phyloP scores from a whole-genome alignment of 805 yeast species.

The Sugiyamaella floridensis region DNA sequence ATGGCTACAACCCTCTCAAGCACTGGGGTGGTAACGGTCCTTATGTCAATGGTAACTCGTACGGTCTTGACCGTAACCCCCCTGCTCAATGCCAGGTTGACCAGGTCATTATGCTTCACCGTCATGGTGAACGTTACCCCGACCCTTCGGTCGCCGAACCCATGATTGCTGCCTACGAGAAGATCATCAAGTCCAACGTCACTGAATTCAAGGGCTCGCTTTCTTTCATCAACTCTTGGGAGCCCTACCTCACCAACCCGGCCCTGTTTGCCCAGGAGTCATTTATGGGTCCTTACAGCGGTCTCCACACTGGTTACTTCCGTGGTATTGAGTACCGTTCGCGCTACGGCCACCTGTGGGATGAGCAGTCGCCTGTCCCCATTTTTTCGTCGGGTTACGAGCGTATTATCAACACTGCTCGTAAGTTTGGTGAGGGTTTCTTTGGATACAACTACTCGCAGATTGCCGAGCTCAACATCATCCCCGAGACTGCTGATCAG shows the following conservation, averaged over 20 bases:
- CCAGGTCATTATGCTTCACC: slow-evolving; percentile 45
- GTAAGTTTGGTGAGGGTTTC: slow-evolving; percentile 54
- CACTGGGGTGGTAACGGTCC: slow-evolving; percentile 51
- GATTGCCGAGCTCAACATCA: slow-evolving; percentile 33
- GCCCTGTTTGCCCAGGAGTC: slow-evolving; percentile 47
- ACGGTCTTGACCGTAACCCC: slow-evolving; percentile 45
- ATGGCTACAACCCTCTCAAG: slow-evolving; percentile 42
- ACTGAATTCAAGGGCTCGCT: slow-evolving; percentile 34
- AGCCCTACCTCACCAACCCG: slow-evolving; percentile 35
- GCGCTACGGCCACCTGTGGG: slow-evolving; percentile 44
- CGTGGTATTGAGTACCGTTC: slow-evolving; percentile 46
- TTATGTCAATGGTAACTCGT: slow-evolving; percentile 43
- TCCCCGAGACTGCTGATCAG: slow-evolving; percentile 41
- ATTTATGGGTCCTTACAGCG: slow-evolving; percentile 44
- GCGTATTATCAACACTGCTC: slow-evolving; percentile 50
- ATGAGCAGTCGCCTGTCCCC: slow-evolving; percentile 34
- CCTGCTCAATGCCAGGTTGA: slow-evolving; percentile 47
- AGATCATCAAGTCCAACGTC: slow-evolving; percentile 6
- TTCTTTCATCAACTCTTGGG: slow-evolving; percentile 42
- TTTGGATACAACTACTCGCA: slow-evolving; percentile 39
- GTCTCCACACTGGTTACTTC: slow-evolving; percentile 41
- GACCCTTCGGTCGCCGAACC: slow-evolving; percentile 17
- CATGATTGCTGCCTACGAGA: slow-evolving; percentile 13
- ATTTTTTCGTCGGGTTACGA: slow-evolving; percentile 50
- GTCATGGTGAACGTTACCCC: slow-evolving; percentile 59